Conservation (phyloP, 2,329 filamentous ascomycete genomes). For the Claviceps sp. region DNA sequence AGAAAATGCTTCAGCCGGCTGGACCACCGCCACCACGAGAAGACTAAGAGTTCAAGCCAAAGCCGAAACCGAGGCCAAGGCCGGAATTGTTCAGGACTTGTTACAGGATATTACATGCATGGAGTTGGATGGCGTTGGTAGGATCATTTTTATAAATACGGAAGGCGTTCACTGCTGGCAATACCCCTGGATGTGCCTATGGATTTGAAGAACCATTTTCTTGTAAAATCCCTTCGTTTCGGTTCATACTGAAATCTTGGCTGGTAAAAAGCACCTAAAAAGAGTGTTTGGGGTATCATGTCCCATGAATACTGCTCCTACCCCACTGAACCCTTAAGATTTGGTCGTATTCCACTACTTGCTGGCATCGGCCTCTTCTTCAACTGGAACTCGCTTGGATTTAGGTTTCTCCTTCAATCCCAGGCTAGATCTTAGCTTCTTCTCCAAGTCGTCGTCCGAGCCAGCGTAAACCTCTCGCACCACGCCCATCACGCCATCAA, state of each 20-base stretch:
- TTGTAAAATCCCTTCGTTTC: not conserved
- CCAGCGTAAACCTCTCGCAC: conserved; percentile 48
- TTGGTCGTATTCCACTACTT: not conserved
- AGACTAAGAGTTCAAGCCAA: conserved; percentile 22
- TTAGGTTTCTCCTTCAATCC: conserved; percentile 28
- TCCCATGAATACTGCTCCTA: not conserved
- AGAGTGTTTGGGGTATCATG: not conserved
- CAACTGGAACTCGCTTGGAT: conserved; percentile 14
- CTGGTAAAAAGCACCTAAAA: not conserved
- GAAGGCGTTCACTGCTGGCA: not conserved
- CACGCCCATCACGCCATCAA: conserved; percentile 60
- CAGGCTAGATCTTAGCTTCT: conserved; percentile 47
- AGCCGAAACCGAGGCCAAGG: not conserved
- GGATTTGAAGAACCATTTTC: not conserved
- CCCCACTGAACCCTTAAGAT: not conserved
- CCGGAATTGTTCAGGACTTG: not conserved
- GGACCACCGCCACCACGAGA: conserved; percentile 45
- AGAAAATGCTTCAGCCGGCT: conserved; percentile 56
- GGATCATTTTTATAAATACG: not conserved
- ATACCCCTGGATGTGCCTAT: not conserved
- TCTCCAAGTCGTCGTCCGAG: conserved; percentile 40
- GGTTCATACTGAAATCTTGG: not conserved
- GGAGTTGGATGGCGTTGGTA: not conserved
- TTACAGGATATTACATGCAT: not conserved
- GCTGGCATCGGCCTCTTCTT: conserved; percentile 4